phyloP scores from a whole-genome alignment of 257 asterid genomes.

The Nicotiana tomentosiformis region DNA sequence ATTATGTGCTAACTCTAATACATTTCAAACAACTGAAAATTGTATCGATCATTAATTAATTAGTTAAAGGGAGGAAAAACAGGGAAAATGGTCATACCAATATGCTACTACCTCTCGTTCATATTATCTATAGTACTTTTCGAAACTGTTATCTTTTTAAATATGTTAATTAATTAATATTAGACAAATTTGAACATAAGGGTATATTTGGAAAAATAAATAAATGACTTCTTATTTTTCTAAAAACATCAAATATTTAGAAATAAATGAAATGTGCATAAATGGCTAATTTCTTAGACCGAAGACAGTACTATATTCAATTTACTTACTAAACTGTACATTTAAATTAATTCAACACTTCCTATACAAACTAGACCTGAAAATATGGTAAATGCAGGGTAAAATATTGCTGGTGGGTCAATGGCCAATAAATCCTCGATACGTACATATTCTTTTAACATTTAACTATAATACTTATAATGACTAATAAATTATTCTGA shows the following conservation, averaged over 20 bases:
- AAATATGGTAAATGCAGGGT: neutral
- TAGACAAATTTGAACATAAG: too few relatives aligned
- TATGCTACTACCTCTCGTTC: neutral
- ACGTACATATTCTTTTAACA: neutral
- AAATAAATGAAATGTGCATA: too few relatives aligned
- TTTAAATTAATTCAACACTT: neutral
- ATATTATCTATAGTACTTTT: too few relatives aligned
- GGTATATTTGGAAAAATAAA: too few relatives aligned
- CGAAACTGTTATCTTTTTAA: too few relatives aligned
- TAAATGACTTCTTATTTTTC: too few relatives aligned
- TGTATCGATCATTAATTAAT: neutral
- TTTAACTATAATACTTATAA: neutral
- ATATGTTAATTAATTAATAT: too few relatives aligned
- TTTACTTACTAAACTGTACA: neutral
- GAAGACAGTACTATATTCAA: too few relatives aligned
- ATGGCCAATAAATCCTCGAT: neutral
- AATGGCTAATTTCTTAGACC: too few relatives aligned
- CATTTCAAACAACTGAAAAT: neutral
- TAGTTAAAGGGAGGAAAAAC: neutral
- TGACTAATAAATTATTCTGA: neutral
- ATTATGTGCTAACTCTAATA: neutral
- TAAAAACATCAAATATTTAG: too few relatives aligned
- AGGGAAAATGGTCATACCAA: neutral
- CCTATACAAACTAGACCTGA: neutral
- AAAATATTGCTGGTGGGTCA: neutral